phyloP scores from a whole-genome alignment of 2,329 filamentous ascomycete genomes.

The Eurotiales sp. region DNA sequence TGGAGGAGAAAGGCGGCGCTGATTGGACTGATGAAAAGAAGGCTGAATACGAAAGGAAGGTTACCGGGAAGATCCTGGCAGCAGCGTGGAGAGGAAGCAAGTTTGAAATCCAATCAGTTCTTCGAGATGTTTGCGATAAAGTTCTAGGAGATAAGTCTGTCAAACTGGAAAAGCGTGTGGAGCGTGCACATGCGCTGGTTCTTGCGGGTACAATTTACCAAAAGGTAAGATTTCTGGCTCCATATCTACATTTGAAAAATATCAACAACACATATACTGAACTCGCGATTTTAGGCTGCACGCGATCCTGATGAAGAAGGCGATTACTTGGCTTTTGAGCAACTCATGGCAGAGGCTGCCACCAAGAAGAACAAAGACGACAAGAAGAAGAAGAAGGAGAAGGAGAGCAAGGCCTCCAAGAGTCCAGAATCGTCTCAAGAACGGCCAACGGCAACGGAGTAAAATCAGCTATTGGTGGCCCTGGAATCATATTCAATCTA shows the following conservation, averaged over 20 bases:
- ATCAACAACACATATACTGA: too few relatives aligned
- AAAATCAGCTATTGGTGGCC: not conserved
- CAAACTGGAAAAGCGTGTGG: conserved; percentile 75
- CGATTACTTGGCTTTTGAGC: conserved; percentile 97
- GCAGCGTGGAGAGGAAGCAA: conserved; percentile 95
- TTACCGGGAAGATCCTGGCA: conserved; percentile 96
- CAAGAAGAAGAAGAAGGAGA: conserved; percentile 66
- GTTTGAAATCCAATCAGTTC: conserved; percentile 95
- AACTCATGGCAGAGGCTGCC: conserved; percentile 92
- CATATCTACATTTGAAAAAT: not conserved
- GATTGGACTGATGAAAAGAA: conserved; percentile 99
- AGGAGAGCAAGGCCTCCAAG: conserved; percentile 40
- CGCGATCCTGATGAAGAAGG: conserved; percentile 94
- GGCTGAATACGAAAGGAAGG: conserved; percentile 88
- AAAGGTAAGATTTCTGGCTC: conserved; percentile 57
- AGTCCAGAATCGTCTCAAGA: conserved; percentile 9
- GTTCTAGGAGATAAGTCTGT: conserved; percentile 79
- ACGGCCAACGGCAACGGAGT: not conserved
- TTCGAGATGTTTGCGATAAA: conserved; percentile 89
- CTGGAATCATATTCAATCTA: not conserved
- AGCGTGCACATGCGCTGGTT: conserved; percentile 84
- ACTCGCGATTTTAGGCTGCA: conserved; percentile 68
- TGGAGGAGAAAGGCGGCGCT: conserved; percentile 90
- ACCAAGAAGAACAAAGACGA: conserved; percentile 85
- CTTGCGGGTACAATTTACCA: conserved; percentile 85